A percentile compares a stretch with the other conserved stretches of the same genome.
These are phyloP conservation scores for Suillus cothurnatus DNA, from an alignment of 768 basidiomycete genomes.

Conservation along the genomic window DNA sequence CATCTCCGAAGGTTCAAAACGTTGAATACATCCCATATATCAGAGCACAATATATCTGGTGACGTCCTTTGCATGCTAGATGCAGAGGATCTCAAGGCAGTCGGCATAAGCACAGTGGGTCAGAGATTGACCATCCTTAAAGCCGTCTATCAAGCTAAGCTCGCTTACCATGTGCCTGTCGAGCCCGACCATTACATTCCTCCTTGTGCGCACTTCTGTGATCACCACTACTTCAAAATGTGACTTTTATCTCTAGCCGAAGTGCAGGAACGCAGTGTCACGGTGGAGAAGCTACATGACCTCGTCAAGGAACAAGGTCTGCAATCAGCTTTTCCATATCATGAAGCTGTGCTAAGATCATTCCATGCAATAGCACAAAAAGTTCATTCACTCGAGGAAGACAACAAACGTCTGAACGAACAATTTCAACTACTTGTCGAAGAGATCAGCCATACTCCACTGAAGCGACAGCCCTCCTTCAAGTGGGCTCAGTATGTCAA, in stretches of 20 bases:
- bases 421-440: slow-evolving; percentile 66
- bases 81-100: slow-evolving; percentile 78
- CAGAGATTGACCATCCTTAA: slow-evolving; percentile 92
- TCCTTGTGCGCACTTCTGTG: slow-evolving; percentile 62
- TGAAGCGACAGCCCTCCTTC: slow-evolving; percentile 79
- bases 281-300: slow-evolving; percentile 66
- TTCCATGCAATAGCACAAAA: slow-evolving; percentile 56
- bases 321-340: slow-evolving; percentile 12
- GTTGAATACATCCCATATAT: slow-evolving; percentile 8
- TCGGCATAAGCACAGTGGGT: slow-evolving; percentile 89
- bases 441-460: slow-evolving; percentile 54
- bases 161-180: slow-evolving; percentile 79
- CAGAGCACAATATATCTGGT: slow-evolving; percentile 92
- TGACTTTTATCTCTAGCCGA: slow-evolving; percentile 46
- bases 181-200: slow-evolving; percentile 87
- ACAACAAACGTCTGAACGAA: slow-evolving; percentile 70
- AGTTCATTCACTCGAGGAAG: slow-evolving; percentile 70
- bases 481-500: slow-evolving; percentile 87
- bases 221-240: slow-evolving; percentile 1
- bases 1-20: background rate
- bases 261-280: slow-evolving; percentile 54
- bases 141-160: slow-evolving; percentile 87
- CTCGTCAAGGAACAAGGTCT: slow-evolving; percentile 77
- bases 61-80: slow-evolving; percentile 86
- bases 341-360: slow-evolving; percentile 9